These are phyloP conservation scores for Schwanniomyces yamadae DNA, from an alignment of 805 yeast species.

Conservation along the genomic window DNA sequence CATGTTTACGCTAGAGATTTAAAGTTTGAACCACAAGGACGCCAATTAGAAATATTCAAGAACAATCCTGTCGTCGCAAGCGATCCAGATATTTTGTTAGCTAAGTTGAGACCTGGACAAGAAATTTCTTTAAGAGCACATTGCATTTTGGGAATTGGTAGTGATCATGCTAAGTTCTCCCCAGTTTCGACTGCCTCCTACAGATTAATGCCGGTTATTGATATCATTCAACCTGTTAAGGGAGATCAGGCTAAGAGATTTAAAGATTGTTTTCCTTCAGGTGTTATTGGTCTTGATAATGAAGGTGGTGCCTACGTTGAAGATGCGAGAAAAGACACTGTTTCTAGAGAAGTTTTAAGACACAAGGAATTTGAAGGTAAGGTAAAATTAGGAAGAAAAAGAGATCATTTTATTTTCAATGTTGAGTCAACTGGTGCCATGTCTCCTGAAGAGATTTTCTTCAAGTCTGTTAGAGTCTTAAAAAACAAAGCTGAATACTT, in stretches of 20 bases:
- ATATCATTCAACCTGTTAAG: constrained; percentile 67
- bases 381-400: constrained; percentile 85
- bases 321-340: constrained; percentile 94
- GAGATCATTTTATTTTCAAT: constrained; percentile 92
- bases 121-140: constrained; percentile 89
- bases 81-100: constrained; percentile 86
- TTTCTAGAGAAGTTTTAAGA: constrained; percentile 92
- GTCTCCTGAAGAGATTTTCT: constrained; percentile 94
- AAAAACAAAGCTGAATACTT: constrained; percentile 81
- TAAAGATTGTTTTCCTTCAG: constrained; percentile 88
- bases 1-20: constrained; percentile 87
- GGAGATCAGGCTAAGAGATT: constrained; percentile 79
- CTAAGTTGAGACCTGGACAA: constrained; percentile 95
- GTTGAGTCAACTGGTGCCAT: constrained; percentile 96
- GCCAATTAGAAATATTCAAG: constrained; percentile 71
- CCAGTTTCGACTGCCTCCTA: constrained; percentile 97
- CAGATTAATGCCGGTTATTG: constrained; percentile 85
- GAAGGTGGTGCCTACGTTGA: constrained; percentile 73
- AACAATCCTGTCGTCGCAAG: constrained; percentile 67
- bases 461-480: constrained; percentile 82
- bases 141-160: constrained; percentile 86
- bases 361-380: constrained; percentile 88
- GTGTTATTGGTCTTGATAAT: constrained; percentile 77
- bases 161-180: constrained; percentile 96
- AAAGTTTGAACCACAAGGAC: constrained; percentile 88